Conservation (phyloP, 345 rosid species). For the Hibiscus mutabilis region DNA sequence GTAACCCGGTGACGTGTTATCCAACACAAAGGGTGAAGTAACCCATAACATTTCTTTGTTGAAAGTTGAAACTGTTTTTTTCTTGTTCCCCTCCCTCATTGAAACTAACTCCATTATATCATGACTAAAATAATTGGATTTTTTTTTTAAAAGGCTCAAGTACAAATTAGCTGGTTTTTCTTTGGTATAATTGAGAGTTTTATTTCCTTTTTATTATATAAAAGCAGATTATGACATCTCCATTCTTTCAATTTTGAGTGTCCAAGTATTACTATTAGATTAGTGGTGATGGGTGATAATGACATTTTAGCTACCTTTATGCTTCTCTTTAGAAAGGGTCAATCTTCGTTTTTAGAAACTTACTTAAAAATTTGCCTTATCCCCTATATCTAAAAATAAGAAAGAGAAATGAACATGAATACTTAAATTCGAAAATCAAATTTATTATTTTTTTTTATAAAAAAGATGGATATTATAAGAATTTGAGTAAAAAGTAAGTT, state of each 20-base stretch:
- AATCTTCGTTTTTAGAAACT: neutral
- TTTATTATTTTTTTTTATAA: too few relatives aligned
- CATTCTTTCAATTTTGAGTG: constrained; percentile 14
- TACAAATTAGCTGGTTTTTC: constrained; percentile 18
- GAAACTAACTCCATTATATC: constrained; percentile 28
- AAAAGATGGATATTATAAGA: too few relatives aligned
- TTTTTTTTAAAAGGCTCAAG: constrained; percentile 10
- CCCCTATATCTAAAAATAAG: neutral
- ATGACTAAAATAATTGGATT: constrained; percentile 3
- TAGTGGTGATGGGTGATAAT: constrained; percentile 20
- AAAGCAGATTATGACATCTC: constrained; percentile 14
- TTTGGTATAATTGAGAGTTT: neutral
- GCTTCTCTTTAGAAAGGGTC: constrained; percentile 13
- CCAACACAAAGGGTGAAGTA: constrained; percentile 34
- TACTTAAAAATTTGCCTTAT: neutral
- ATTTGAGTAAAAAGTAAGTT: neutral
- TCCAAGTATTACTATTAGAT: constrained; percentile 13
- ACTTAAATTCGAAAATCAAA: neutral
- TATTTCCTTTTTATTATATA: neutral
- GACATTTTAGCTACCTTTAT: constrained; percentile 31
- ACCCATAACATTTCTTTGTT: constrained; percentile 25
- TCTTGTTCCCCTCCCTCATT: constrained; percentile 18
- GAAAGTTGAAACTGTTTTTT: neutral
- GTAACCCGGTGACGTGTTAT: constrained; percentile 29
- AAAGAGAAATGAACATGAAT: neutral